phyloP scores from a whole-genome alignment of 768 basidiomycete species.

The Tricholomella constricta region DNA sequence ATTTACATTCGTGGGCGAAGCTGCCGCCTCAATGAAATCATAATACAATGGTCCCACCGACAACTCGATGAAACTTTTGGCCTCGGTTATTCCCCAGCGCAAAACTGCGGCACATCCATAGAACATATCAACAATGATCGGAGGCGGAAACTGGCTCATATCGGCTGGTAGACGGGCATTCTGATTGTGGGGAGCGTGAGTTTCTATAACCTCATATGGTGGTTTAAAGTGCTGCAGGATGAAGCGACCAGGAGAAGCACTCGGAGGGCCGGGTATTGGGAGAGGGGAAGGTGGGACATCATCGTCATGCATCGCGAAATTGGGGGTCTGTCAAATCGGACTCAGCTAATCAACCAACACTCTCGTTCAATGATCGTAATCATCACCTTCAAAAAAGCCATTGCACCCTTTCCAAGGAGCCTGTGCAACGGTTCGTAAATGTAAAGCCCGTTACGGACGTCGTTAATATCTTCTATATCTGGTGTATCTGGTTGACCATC shows the following conservation, averaged over 20 bases:
- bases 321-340: slow-evolving; percentile 3
- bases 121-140: slow-evolving; percentile 6
- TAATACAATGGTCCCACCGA: no score
- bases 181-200: slow-evolving; percentile 2
- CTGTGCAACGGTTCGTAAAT: no score
- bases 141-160: slow-evolving; percentile 7
- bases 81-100: background rate
- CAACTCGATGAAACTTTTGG: background rate
- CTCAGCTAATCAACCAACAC: background rate
- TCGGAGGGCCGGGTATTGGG: background rate
- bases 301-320: slow-evolving; percentile 1
- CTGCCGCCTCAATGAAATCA: no score
- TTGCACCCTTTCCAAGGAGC: no score
- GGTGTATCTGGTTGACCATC: no score
- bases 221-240: slow-evolving; percentile 4
- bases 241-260: slow-evolving; percentile 4
- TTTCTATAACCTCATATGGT: background rate
- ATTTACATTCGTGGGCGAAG: no score
- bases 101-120: slow-evolving; percentile 6
- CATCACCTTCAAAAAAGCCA: no score
- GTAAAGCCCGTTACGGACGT: no score
- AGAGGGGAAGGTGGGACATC: background rate
- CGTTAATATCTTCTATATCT: no score
- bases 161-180: slow-evolving; percentile 2
- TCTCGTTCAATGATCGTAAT: background rate